Percentiles rank a stretch among this genome's conserved stretches.
Evolutionary conservation across 345 rosid genomes (phyloP).

Genomic region (Pistacia integerrima): DNA sequence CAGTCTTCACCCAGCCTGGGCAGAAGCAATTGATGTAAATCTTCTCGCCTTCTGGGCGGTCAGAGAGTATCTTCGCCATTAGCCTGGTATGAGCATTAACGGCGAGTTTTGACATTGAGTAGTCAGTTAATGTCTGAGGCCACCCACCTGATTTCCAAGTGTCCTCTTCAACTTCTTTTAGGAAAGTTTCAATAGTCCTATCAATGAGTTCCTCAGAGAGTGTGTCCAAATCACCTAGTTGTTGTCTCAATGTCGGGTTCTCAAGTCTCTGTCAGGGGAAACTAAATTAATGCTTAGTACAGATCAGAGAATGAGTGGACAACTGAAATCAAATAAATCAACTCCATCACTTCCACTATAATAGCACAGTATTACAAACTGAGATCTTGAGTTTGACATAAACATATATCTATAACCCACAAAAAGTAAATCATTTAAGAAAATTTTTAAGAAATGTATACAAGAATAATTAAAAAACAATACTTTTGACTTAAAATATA

Average conservation of each 20-base stretch:
- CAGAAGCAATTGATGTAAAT: slow-evolving; percentile 85
- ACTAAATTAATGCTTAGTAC: neutral
- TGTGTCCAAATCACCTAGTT: slow-evolving; percentile 53
- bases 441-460: neutral
- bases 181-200: slow-evolving; percentile 53
- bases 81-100: slow-evolving; percentile 78
- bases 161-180: slow-evolving; percentile 75
- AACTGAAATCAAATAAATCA: neutral
- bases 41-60: slow-evolving; percentile 76
- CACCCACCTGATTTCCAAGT: slow-evolving; percentile 86
- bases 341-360: neutral
- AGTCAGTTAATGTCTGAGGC: slow-evolving; percentile 85
- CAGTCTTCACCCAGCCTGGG: slow-evolving; percentile 99
- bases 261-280: slow-evolving; percentile 60
- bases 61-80: slow-evolving; percentile 55
- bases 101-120: slow-evolving; percentile 85
- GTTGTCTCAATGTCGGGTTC: slow-evolving; percentile 55
- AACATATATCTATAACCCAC: neutral
- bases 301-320: neutral
- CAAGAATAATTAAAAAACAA: neutral
- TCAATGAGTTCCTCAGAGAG: slow-evolving; percentile 75
- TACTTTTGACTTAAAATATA: too few relatives aligned
- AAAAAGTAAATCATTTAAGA: neutral
- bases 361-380: neutral
- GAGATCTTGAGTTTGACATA: neutral